phyloP scores from a whole-genome alignment of 2,329 filamentous ascomycete species.

The Exophiala aquamarina region DNA sequence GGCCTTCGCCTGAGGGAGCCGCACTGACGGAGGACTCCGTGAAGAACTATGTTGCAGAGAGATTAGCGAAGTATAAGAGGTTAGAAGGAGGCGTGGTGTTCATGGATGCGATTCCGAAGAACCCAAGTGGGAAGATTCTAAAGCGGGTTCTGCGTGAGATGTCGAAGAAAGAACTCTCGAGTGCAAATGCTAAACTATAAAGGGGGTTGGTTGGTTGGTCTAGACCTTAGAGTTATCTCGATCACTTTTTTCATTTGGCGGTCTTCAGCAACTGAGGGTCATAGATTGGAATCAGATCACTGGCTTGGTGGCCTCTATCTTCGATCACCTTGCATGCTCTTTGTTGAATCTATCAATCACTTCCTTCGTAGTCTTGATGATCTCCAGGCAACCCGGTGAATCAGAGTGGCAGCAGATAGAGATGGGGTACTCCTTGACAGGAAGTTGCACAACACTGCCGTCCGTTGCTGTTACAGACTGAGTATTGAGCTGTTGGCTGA shows the following conservation, averaged over 20 bases:
- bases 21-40: constrained; percentile 41
- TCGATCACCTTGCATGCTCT: constrained; percentile 27
- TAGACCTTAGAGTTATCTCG: no score
- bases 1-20: constrained; percentile 9
- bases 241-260: no score
- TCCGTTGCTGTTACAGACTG: constrained; percentile 44
- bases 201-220: no score
- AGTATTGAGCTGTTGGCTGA: constrained; percentile 43
- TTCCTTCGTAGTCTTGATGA: constrained; percentile 41
- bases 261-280: no score
- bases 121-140: constrained; percentile 51
- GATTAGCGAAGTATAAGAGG: constrained; percentile 49
- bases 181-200: no score
- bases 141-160: constrained; percentile 26
- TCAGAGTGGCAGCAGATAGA: constrained; percentile 51
- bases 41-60: constrained; percentile 9
- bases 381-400: constrained; percentile 46
- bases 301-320: no score
- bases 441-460: constrained; percentile 40
- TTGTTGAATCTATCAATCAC: constrained; percentile 46
- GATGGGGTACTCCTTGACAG: constrained; percentile 42
- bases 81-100: constrained; percentile 49
- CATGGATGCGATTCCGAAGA: constrained; percentile 49
- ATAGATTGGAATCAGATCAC: no score
- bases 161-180: constrained; percentile 6